A percentile compares a stretch with the other conserved stretches of the same genome.
phyloP scores from a whole-genome alignment of 2,329 filamentous ascomycete genomes.

The Juglanconis sp. region DNA sequence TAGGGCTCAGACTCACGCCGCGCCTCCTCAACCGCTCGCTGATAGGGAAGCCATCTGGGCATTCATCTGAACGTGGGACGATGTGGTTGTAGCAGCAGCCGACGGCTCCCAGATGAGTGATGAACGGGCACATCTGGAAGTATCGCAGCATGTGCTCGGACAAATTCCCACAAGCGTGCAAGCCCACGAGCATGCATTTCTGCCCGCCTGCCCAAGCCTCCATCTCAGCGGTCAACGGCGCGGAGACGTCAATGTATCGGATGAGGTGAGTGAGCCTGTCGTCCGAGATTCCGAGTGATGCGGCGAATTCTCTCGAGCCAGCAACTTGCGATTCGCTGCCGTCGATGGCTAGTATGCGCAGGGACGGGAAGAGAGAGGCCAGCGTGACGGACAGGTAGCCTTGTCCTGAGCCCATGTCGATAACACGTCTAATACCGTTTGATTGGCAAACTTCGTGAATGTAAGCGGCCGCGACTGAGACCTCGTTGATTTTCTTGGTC shows the following conservation, averaged over 20 bases:
- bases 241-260: slow-evolving; percentile 28
- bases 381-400: slow-evolving; percentile 30
- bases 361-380: slow-evolving; percentile 26
- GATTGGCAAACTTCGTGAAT: slow-evolving; percentile 24
- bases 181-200: slow-evolving; percentile 30
- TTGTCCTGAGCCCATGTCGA: slow-evolving; percentile 26
- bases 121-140: slow-evolving; percentile 22
- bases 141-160: slow-evolving; percentile 32
- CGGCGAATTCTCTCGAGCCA: slow-evolving; percentile 24
- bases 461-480: slow-evolving; percentile 26
- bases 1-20: slow-evolving; percentile 26
- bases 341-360: slow-evolving; percentile 29
- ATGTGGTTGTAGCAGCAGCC: slow-evolving; percentile 35
- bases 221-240: slow-evolving; percentile 21
- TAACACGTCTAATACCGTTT: slow-evolving; percentile 24
- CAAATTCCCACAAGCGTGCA: slow-evolving; percentile 32
- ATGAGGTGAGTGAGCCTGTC: slow-evolving; percentile 23
- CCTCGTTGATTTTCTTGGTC: slow-evolving; percentile 29
- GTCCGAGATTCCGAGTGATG: slow-evolving; percentile 22
- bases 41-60: slow-evolving; percentile 36
- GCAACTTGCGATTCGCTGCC: slow-evolving; percentile 29
- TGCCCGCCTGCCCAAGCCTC: slow-evolving; percentile 26
- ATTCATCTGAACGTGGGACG: slow-evolving; percentile 29
- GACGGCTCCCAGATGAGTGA: slow-evolving; percentile 25
- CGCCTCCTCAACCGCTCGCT: slow-evolving; percentile 28